Percentiles rank a stretch among this genome's conserved stretches.
Evolutionary conservation across 805 yeast genomes (phyloP).

Genomic region (Saturnispora galanensis): DNA sequence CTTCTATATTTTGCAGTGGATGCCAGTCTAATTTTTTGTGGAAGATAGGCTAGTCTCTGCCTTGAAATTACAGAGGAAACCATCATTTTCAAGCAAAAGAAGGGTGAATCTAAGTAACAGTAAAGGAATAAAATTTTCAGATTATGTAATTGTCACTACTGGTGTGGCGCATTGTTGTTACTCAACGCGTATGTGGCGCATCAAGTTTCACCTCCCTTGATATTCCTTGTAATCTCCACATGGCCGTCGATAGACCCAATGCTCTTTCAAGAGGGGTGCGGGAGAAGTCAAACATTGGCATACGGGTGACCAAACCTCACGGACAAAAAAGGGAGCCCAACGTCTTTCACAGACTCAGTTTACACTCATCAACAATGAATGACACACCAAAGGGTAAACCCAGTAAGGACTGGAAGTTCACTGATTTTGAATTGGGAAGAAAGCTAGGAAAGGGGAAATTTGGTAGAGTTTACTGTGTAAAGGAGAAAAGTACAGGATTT

Average conservation of each 20-base stretch:
- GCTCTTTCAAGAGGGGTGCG: conserved; percentile 1
- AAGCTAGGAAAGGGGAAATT: conserved; percentile 88
- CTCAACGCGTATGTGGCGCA: too few relatives aligned
- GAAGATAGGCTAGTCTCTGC: not conserved
- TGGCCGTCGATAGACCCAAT: conserved; percentile 4
- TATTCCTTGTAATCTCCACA: not conserved
- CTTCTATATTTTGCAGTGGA: not conserved
- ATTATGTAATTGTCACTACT: too few relatives aligned
- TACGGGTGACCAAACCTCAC: not conserved
- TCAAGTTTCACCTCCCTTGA: too few relatives aligned
- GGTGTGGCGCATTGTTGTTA: too few relatives aligned
- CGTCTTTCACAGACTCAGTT: conserved; percentile 11
- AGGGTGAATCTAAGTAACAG: not conserved
- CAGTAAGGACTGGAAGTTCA: conserved; percentile 18
- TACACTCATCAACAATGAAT: conserved; percentile 5
- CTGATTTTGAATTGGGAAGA: conserved; percentile 78
- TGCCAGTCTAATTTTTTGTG: not conserved
- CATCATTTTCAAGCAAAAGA: not conserved
- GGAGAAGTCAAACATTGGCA: not conserved
- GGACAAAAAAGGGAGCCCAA: conserved; percentile 4
- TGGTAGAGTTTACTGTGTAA: conserved; percentile 86
- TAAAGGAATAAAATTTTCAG: not conserved
- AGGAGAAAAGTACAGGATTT: conserved; percentile 63
- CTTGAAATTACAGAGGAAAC: not conserved
- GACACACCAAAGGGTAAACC: not conserved